Percentiles rank a stretch among this genome's conserved stretches.
phyloP scores from a whole-genome alignment of 2,329 filamentous ascomycete species.

The Ustulina deusta region DNA sequence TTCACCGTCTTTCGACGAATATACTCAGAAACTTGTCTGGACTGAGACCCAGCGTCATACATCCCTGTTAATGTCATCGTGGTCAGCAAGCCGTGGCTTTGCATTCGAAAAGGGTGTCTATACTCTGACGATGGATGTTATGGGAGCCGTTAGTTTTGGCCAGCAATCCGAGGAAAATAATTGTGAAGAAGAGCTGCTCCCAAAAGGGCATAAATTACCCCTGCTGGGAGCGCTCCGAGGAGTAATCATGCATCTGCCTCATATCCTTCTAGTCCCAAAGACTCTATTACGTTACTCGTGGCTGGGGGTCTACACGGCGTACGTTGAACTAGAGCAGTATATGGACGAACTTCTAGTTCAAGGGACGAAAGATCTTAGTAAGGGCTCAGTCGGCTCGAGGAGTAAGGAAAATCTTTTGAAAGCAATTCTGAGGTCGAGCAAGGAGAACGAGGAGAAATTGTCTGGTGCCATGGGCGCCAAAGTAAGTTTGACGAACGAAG shows the following conservation, averaged over 20 bases:
- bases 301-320: slow-evolving; percentile 4
- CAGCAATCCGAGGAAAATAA: slow-evolving; percentile 1
- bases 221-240: slow-evolving; percentile 11
- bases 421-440: slow-evolving; percentile 7
- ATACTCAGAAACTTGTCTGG: slow-evolving; percentile 27
- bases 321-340: slow-evolving; percentile 6
- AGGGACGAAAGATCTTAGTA: slow-evolving; percentile 4
- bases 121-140: slow-evolving; percentile 16
- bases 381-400: background rate
- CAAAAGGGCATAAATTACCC: slow-evolving; percentile 1
- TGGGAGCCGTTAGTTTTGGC: slow-evolving; percentile 17
- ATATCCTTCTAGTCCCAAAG: slow-evolving; percentile 26
- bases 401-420: slow-evolving; percentile 16
- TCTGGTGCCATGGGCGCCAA: background rate
- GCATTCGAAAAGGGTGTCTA: slow-evolving; percentile 14
- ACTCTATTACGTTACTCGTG: slow-evolving; percentile 1
- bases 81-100: background rate
- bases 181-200: background rate
- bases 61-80: background rate
- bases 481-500: slow-evolving; percentile 19
- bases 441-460: slow-evolving; percentile 2
- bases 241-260: slow-evolving; percentile 15
- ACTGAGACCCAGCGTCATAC: slow-evolving; percentile 15
- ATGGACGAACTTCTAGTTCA: slow-evolving; percentile 18
- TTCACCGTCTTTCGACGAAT: slow-evolving; percentile 22